Percentiles rank a stretch among this genome's conserved stretches.
phyloP scores from a whole-genome alignment of 2,329 filamentous ascomycete species.

The Fusarium setosum region DNA sequence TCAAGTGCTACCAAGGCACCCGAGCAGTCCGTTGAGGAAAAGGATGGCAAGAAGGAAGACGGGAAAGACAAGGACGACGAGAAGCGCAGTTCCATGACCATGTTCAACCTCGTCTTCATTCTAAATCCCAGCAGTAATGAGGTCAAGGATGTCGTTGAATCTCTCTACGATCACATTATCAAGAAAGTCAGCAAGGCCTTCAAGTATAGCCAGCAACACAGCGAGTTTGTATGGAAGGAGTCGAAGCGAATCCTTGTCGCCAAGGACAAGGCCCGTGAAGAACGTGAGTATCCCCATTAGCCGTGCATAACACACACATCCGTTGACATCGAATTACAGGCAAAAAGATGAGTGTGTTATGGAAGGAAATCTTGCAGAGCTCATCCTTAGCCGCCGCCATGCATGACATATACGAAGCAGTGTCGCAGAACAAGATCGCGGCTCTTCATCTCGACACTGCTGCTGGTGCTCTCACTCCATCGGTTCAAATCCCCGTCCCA shows the following conservation, averaged over 20 bases:
- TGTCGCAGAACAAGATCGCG: conserved; percentile 87
- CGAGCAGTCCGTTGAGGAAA: conserved; percentile 43
- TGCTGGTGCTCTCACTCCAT: conserved; percentile 68
- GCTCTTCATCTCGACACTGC: conserved; percentile 79
- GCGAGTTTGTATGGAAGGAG: conserved; percentile 92
- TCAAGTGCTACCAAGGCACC: conserved; percentile 38
- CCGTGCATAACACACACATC: background rate
- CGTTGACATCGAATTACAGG: conserved; percentile 47
- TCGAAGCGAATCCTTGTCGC: conserved; percentile 83
- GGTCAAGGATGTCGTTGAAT: conserved; percentile 79
- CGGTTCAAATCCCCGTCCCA: conserved; percentile 72
- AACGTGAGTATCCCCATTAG: conserved; percentile 55
- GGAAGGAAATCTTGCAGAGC: conserved; percentile 75
- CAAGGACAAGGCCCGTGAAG: conserved; percentile 84
- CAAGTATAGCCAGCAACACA: conserved; percentile 91
- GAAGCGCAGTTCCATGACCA: conserved; percentile 82
- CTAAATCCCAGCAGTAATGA: conserved; percentile 84
- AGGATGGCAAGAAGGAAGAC: conserved; percentile 43
- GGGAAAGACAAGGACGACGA: conserved; percentile 60
- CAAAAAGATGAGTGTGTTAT: conserved; percentile 73
- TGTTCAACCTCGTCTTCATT: conserved; percentile 98
- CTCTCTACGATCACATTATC: conserved; percentile 85
- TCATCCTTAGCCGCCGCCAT: conserved; percentile 87
- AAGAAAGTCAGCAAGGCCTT: conserved; percentile 93
- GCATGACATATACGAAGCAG: conserved; percentile 82